phyloP scores from a whole-genome alignment of 2,329 filamentous ascomycete genomes.

The Cordyceps sp. region DNA sequence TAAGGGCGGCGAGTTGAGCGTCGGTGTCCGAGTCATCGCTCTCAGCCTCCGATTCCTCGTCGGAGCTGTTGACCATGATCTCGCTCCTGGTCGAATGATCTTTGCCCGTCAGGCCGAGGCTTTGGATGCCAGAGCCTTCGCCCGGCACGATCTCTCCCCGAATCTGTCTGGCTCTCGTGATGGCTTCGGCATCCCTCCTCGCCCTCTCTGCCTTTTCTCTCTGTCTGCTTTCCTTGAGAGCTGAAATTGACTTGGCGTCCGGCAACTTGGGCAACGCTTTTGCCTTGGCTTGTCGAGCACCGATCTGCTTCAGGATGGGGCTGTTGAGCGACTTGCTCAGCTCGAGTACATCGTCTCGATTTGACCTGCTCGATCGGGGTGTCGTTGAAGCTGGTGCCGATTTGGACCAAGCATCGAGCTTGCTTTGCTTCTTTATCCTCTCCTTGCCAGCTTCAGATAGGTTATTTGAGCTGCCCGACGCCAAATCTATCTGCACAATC shows the following conservation, averaged over 20 bases:
- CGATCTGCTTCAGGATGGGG: conserved; percentile 28
- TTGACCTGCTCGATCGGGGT: conserved; percentile 14
- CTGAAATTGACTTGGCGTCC: conserved; percentile 20
- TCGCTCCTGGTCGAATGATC: too few relatives aligned
- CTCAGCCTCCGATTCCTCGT: conserved; percentile 56
- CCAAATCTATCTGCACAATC: conserved; percentile 23
- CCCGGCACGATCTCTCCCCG: conserved; percentile 29
- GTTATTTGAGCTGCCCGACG: conserved; percentile 8
- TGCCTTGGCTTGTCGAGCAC: conserved; percentile 16
- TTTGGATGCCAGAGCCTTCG: conserved; percentile 63
- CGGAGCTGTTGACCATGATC: conserved; percentile 78
- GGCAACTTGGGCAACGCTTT: conserved; percentile 9
- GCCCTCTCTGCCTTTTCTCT: conserved; percentile 60
- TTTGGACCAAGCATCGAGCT: conserved; percentile 45
- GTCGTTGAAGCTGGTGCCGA: conserved; percentile 19
- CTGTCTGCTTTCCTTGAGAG: conserved; percentile 54
- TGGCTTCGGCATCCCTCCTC: conserved; percentile 52
- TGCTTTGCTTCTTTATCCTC: conserved; percentile 37
- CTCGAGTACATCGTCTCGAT: conserved; percentile 29
- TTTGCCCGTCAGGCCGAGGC: too few relatives aligned
- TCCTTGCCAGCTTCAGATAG: conserved; percentile 12
- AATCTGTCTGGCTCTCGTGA: conserved; percentile 46
- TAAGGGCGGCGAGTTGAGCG: conserved; percentile 27
- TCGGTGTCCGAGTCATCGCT: conserved; percentile 42
- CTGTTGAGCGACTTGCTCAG: conserved; percentile 30